Evolutionary conservation across 768 basidiomycete genomes (phyloP).

Genomic region (Auricularia auricula-judae): DNA sequence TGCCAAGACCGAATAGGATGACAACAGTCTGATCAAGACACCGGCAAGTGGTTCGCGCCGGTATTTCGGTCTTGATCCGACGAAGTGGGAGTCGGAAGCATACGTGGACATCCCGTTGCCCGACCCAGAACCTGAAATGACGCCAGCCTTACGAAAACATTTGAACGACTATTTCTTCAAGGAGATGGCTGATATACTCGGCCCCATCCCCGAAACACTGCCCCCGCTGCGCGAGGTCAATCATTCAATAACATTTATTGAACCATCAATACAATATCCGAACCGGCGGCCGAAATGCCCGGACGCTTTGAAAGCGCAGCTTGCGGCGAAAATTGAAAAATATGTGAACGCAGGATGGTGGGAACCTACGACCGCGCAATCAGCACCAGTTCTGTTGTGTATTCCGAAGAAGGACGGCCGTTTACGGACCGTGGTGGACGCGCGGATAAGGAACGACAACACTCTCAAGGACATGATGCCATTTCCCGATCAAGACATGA

Average conservation of each 20-base stretch:
- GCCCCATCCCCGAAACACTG: constrained; percentile 13
- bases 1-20: not conserved
- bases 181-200: not conserved
- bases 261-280: constrained; percentile 19
- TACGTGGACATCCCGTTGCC: not conserved
- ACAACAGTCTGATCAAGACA: not conserved
- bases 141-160: not conserved
- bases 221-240: constrained; percentile 31
- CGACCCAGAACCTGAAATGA: not conserved
- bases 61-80: not conserved
- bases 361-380: not conserved
- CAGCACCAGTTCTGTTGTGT: not conserved
- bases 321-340: not conserved
- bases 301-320: not conserved
- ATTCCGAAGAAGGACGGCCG: constrained; percentile 17
- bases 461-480: constrained; percentile 29
- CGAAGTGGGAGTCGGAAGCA: not conserved
- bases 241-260: constrained; percentile 29
- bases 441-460: constrained; percentile 28
- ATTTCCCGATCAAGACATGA: constrained; percentile 30
- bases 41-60: not conserved
- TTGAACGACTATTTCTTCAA: not conserved
- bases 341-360: not conserved
- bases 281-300: not conserved
- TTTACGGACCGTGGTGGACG: constrained; percentile 26